Percentiles rank a stretch among this genome's conserved stretches.
phyloP scores from a whole-genome alignment of 2,329 filamentous ascomycete genomes.

The Colletotrichum endophyticum region DNA sequence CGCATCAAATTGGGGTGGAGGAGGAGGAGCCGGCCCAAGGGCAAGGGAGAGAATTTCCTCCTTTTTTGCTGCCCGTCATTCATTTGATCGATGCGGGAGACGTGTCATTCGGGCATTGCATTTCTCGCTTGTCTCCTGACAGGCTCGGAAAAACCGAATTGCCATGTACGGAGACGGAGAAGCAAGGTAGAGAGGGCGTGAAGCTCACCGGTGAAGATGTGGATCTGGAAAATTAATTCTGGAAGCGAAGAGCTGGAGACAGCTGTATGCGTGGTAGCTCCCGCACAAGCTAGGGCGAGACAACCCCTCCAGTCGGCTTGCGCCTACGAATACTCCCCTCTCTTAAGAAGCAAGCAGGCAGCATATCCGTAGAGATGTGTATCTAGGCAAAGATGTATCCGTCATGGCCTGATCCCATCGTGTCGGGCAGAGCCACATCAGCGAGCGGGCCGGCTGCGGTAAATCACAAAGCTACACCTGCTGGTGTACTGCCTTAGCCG shows the following conservation, averaged over 20 bases:
- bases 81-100: not conserved
- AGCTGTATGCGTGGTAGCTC: not conserved
- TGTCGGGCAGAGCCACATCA: constrained; percentile 4
- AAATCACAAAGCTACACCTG: not conserved
- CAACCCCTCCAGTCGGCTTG: not conserved
- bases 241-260: not conserved
- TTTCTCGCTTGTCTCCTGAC: not conserved
- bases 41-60: not conserved
- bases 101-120: not conserved
- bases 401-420: not conserved
- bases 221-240: not conserved
- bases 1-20: not conserved
- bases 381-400: not conserved
- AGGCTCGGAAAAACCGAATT: not conserved
- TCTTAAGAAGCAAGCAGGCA: not conserved
- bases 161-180: not conserved
- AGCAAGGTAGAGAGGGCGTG: not conserved
- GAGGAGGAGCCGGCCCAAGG: not conserved
- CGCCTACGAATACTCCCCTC: not conserved
- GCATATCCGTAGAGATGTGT: not conserved
- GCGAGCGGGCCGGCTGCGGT: not conserved
- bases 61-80: constrained; percentile 9
- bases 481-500: not conserved
- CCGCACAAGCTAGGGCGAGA: not conserved
- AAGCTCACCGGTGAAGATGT: constrained; percentile 4